Conservation (phyloP, 306 rosid genomes). For the Dalbergia oliveri region DNA sequence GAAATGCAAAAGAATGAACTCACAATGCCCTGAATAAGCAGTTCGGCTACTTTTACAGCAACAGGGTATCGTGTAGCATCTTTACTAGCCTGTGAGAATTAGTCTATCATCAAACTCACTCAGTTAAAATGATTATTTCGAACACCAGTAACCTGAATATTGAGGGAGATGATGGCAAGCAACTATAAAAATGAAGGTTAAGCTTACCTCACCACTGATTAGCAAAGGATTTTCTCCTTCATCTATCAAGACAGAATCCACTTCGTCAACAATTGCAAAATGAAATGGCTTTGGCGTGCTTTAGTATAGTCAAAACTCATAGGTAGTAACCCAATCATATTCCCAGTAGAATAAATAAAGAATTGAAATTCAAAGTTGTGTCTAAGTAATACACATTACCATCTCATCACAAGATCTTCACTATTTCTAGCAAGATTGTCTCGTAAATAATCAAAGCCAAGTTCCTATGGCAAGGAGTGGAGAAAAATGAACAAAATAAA, state of each 20-base stretch:
- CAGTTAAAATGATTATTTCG: slow-evolving; percentile 35
- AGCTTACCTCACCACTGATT: slow-evolving; percentile 92
- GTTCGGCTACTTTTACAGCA: slow-evolving; percentile 95
- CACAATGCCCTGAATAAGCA: slow-evolving; percentile 78
- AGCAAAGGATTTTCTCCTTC: slow-evolving; percentile 98
- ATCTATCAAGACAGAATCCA: slow-evolving; percentile 93
- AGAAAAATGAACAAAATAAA: slow-evolving; percentile 20
- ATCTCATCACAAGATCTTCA: slow-evolving; percentile 95
- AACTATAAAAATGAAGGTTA: slow-evolving; percentile 17
- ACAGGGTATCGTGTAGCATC: slow-evolving; percentile 97
- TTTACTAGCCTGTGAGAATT: slow-evolving; percentile 74
- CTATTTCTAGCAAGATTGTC: slow-evolving; percentile 94
- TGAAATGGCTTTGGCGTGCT: slow-evolving; percentile 96
- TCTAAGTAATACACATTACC: slow-evolving; percentile 59
- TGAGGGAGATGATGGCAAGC: slow-evolving; percentile 26
- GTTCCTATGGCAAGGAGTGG: slow-evolving; percentile 65
- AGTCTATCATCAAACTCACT: slow-evolving; percentile 17
- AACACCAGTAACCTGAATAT: slow-evolving; percentile 38
- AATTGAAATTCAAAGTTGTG: slow-evolving; percentile 31
- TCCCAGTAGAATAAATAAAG: slow-evolving; percentile 1
- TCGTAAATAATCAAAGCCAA: slow-evolving; percentile 97
- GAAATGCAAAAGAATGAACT: slow-evolving; percentile 53
- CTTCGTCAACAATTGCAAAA: slow-evolving; percentile 98
- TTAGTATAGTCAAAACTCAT: slow-evolving; percentile 29
- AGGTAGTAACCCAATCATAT: slow-evolving; percentile 29